These are phyloP conservation scores for Biancaea sappan DNA, from an alignment of 306 rosid species.

Conservation along the genomic window DNA sequence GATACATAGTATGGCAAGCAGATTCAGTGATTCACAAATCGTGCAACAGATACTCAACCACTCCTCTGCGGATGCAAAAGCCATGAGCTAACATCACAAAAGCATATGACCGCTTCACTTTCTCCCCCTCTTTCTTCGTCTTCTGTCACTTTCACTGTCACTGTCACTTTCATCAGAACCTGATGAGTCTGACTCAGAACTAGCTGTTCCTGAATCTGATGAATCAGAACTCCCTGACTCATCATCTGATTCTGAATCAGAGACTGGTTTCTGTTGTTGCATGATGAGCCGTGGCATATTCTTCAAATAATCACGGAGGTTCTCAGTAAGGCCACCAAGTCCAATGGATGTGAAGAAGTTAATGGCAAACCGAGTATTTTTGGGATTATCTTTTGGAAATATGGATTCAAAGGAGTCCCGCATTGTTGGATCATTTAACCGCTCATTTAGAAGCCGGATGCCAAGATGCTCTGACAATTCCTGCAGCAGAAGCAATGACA, in stretches of 20 bases:
- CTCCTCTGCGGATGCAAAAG: not conserved
- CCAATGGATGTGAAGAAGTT: conserved; percentile 97
- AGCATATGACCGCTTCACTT: conserved; percentile 32
- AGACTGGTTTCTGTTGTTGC: conserved; percentile 74
- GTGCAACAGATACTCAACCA: not conserved
- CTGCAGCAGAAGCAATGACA: conserved; percentile 50
- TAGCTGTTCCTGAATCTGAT: conserved; percentile 50
- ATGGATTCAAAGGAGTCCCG: conserved; percentile 61
- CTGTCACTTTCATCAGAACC: conserved; percentile 48
- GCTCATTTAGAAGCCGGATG: conserved; percentile 60
- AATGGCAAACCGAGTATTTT: conserved; percentile 85
- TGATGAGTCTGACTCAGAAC: conserved; percentile 51
- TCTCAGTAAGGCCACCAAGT: conserved; percentile 93
- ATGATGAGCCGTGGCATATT: conserved; percentile 91
- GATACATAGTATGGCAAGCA: not conserved
- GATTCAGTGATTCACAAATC: not conserved
- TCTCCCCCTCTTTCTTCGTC: conserved; percentile 48
- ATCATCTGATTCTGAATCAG: conserved; percentile 64
- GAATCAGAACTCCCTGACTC: conserved; percentile 55
- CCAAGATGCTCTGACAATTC: conserved; percentile 76
- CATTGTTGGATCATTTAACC: conserved; percentile 52
- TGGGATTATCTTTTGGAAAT: conserved; percentile 81
- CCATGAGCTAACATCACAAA: not conserved
- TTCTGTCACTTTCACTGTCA: conserved; percentile 28
- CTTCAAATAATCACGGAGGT: conserved; percentile 82